These are phyloP conservation scores for Puccinia hordei DNA, from an alignment of 1,284 basidiomycete species.

Conservation along the genomic window DNA sequence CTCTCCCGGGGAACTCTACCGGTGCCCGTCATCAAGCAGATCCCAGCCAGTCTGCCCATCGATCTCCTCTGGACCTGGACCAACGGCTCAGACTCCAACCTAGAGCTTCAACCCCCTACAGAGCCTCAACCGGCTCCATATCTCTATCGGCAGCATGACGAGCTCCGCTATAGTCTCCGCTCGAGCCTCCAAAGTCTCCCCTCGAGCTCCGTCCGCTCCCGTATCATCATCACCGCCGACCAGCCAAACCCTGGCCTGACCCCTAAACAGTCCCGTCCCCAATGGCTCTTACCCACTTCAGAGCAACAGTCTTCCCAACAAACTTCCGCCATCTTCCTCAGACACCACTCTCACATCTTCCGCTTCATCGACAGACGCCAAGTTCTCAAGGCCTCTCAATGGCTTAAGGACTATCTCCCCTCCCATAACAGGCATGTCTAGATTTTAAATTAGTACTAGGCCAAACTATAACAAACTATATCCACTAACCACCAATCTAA, in stretches of 20 bases:
- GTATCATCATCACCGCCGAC: slow-evolving; percentile 25
- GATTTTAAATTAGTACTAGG: background rate
- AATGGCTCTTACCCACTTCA: background rate
- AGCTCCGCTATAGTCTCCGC: slow-evolving; percentile 23
- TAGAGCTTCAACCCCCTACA: background rate
- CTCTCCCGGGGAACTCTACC: background rate
- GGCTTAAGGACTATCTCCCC: background rate
- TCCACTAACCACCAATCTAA: background rate
- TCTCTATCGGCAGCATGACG: slow-evolving; percentile 37
- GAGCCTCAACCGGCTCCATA: background rate
- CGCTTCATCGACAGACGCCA: background rate
- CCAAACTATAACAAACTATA: background rate
- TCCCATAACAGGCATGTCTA: slow-evolving; percentile 16
- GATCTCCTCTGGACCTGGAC: slow-evolving; percentile 42
- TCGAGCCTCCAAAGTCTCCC: slow-evolving; percentile 5
- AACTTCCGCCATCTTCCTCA: background rate
- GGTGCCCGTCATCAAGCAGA: too few species aligned
- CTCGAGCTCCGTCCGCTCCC: background rate
- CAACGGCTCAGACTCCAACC: background rate
- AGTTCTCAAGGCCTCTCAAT: background rate
- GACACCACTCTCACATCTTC: slow-evolving; percentile 17
- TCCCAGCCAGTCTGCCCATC: background rate
- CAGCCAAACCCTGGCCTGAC: background rate
- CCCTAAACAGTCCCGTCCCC: background rate
- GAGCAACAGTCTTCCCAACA: too few species aligned